Base-by-base conservation (phyloP, 2,329 filamentous ascomycete genomes). In the Talaromyces sp. region DNA sequence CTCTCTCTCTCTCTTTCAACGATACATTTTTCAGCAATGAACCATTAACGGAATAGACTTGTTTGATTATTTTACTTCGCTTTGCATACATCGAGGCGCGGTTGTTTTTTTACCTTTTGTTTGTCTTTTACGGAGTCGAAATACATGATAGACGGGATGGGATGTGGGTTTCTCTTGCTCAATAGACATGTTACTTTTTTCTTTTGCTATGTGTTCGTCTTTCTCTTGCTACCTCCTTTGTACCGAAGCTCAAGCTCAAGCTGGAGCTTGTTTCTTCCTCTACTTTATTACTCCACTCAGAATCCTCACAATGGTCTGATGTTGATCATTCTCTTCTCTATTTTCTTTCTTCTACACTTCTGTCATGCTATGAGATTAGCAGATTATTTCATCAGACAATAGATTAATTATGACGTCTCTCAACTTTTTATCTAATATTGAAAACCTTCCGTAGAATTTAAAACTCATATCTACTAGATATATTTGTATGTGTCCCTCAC, bases 41-140 rank as follows among this genome's bases (percentile, higher is more conserved):
- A 62, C 19, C 27, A 7, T 43, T 61, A 61, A 61, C 45, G 59
- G 59, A 61, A 62, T 62, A 62, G 61, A 62, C 37, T 62, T 62
- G 61, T 62, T 62, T 56, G 39, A 56, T 56, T 56, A 39, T 56
- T 56, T 56, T 39, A 45, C 37, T 45, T 25, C 25, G 56, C 56
- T 59, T 59, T 41, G 56, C 56, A 59, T 59, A 56, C 52, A 59
- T 59, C 22, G 56, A 31, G 56, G 56, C 56, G 56, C 37, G 39
- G 56, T 45, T 43, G 7, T 13, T 59, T 59, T 31, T 5, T 59
- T 31, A 4, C 10, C 15, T 33, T 58, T n/a, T 19, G 13, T 59
- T 45, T 58, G 33, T 27, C 10, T 59, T 59, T 59, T 59, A 43
- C 2, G 56, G 56, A 59, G 56, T 59, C 39, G 56, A 33, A 45